Evolutionary conservation across 2,329 filamentous ascomycete genomes (phyloP).

Genomic region (Aspergillus sp.): DNA sequence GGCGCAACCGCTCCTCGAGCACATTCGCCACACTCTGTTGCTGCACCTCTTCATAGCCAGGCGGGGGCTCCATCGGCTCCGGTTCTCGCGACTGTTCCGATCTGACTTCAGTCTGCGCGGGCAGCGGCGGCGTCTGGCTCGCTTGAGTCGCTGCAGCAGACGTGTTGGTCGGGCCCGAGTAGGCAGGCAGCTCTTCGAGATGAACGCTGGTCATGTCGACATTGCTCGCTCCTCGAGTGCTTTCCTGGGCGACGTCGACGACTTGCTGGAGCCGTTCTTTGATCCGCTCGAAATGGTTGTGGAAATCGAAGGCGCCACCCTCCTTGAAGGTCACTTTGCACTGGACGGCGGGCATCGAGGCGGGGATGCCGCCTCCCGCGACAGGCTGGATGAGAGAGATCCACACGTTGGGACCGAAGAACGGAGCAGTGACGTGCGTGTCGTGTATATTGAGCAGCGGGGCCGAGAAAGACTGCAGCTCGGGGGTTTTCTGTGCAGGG

Average conservation of each 20-base stretch:
- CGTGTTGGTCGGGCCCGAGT: conserved; percentile 61
- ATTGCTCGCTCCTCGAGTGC: conserved; percentile 43
- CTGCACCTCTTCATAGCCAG: conserved; percentile 89
- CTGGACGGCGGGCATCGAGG: conserved; percentile 70
- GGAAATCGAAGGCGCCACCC: conserved; percentile 91
- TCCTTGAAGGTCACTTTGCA: conserved; percentile 89
- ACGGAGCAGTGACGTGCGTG: conserved; percentile 80
- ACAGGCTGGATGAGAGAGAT: conserved; percentile 76
- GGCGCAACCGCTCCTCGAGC: conserved; percentile 58
- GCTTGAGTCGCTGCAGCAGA: conserved; percentile 4
- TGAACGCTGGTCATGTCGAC: conserved; percentile 66
- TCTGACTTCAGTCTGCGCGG: conserved; percentile 9
- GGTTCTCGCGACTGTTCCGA: conserved; percentile 28
- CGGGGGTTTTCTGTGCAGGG: conserved; percentile 64
- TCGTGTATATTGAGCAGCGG: conserved; percentile 87
- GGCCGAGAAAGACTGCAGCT: conserved; percentile 83
- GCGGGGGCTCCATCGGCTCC: conserved; percentile 71
- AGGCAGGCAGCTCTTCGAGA: conserved; percentile 83
- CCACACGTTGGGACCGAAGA: conserved; percentile 93
- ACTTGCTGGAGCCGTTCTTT: conserved; percentile 81
- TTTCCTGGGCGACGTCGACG: conserved; percentile 55
- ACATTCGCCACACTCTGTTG: conserved; percentile 74
- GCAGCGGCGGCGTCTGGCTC: conserved; percentile 8
- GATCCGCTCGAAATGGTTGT: conserved; percentile 76
- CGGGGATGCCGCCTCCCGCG: conserved; percentile 76